Percentiles rank a stretch among this genome's conserved stretches.
phyloP scores from a whole-genome alignment of 1,284 basidiomycete genomes.

The Earliella scabrosa region DNA sequence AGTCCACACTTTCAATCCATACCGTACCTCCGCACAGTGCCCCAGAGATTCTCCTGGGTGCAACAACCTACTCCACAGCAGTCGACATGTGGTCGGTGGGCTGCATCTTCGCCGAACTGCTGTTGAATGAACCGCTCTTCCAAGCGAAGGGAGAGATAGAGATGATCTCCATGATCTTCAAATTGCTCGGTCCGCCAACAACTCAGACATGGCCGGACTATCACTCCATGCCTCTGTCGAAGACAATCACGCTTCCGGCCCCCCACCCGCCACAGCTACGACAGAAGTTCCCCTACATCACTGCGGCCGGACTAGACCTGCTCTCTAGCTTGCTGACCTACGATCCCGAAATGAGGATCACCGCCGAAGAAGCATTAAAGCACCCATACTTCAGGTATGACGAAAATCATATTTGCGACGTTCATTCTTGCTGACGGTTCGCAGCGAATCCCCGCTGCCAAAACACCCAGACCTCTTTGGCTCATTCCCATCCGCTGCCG shows the following conservation, averaged over 20 bases:
- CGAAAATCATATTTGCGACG: neutral
- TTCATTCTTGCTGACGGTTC: neutral
- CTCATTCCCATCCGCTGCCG: constrained; percentile 96
- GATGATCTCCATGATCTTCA: constrained; percentile 92
- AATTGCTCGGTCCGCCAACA: constrained; percentile 89
- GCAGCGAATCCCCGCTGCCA: constrained; percentile 89
- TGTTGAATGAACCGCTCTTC: constrained; percentile 92
- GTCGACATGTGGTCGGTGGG: constrained; percentile 99
- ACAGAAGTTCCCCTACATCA: constrained; percentile 82
- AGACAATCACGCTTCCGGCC: constrained; percentile 78
- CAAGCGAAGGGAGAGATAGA: constrained; percentile 97
- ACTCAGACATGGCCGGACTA: constrained; percentile 89
- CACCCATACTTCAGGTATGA: constrained; percentile 93
- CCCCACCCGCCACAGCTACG: constrained; percentile 76
- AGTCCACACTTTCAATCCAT: constrained; percentile 22
- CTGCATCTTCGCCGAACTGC: constrained; percentile 97
- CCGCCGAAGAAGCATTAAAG: constrained; percentile 85
- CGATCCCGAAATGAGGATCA: constrained; percentile 85
- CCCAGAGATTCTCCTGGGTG: constrained; percentile 94
- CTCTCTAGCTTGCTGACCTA: constrained; percentile 86
- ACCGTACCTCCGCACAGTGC: constrained; percentile 58
- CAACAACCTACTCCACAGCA: constrained; percentile 91
- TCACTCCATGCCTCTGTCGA: constrained; percentile 76
- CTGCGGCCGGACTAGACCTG: constrained; percentile 85
- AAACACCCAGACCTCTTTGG: constrained; percentile 98